phyloP scores from a whole-genome alignment of 768 basidiomycete genomes.

The Kwoniella sp. region DNA sequence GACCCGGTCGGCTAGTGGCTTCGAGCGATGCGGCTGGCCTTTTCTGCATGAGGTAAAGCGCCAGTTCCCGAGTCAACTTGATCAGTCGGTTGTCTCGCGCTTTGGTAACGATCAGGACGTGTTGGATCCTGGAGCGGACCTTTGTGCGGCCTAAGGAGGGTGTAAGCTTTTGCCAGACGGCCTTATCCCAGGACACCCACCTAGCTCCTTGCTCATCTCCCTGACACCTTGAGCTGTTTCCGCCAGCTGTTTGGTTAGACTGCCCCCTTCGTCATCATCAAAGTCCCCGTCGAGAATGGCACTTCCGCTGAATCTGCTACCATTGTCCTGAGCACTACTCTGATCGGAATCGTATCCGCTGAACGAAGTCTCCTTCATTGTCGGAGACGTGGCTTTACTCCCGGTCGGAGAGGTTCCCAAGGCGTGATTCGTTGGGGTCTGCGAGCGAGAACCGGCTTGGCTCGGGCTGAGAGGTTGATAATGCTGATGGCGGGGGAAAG shows the following conservation, averaged over 20 bases:
- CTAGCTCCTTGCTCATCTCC: slow-evolving; percentile 98
- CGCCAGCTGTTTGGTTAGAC: slow-evolving; percentile 84
- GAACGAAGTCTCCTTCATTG: slow-evolving; percentile 13
- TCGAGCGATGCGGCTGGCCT: slow-evolving; percentile 10
- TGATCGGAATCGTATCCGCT: slow-evolving; percentile 33
- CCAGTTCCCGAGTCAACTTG: slow-evolving; percentile 86
- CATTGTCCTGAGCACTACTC: slow-evolving; percentile 28
- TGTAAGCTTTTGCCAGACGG: neutral
- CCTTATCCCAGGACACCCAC: slow-evolving; percentile 53
- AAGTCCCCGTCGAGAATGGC: slow-evolving; percentile 37
- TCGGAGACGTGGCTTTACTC: slow-evolving; percentile 19
- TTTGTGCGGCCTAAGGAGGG: slow-evolving; percentile 70
- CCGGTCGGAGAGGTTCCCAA: slow-evolving; percentile 15
- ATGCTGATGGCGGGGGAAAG: neutral
- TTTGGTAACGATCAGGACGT: slow-evolving; percentile 91
- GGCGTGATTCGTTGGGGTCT: slow-evolving; percentile 2
- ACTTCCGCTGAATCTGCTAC: slow-evolving; percentile 17
- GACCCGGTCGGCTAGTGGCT: slow-evolving; percentile 3
- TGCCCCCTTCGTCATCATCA: slow-evolving; percentile 64
- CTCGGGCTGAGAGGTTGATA: neutral
- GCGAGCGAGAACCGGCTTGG: neutral
- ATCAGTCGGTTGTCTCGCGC: slow-evolving; percentile 95
- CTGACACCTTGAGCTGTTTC: slow-evolving; percentile 95
- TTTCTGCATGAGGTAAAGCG: slow-evolving; percentile 90
- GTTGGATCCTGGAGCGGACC: slow-evolving; percentile 86